Evolutionary conservation across 2,329 filamentous ascomycete species (phyloP), one percentile per base, ranked within the genome.

Genomic region (Fusarium sp.): DNA sequence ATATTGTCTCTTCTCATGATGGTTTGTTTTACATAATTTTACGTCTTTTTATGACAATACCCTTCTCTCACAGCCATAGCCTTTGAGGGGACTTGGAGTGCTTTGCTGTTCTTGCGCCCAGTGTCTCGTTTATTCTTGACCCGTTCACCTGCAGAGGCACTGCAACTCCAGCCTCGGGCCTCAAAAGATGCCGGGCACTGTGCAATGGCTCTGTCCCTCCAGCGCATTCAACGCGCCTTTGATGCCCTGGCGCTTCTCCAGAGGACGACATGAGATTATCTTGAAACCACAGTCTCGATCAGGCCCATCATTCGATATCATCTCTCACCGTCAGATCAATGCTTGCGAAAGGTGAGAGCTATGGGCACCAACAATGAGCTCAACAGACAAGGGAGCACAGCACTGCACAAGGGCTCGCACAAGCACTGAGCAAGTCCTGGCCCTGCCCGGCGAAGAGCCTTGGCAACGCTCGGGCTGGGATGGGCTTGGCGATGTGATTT

Each of bases 401-500:
- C 22, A 27, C 36, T 44, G 24, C 24, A 31, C 49, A 60, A 72
- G 71, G 71, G 71, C 65, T 51, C 33, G 38, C 68, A 71, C 61
- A 38, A 66, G 71, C 71, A 74, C 40, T 66, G 71, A 63, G 49
- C 71, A 66, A 66, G 29, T 72, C 62, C 65, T 74, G 69, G 71
- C 62, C 71, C 65, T 69, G 65, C 56, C 65, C 57, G 59, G 68
- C 40, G 40, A 62, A 5, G 40, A 20, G 69, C 69, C 72, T 74
- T 74, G 71, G 72, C 72, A 74, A 74, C 71, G 69, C 72, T 74
- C 69, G 69, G 72, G 71, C 72, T 59, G 36, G 44, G 46, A 57
- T 22, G 62, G 62, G 64, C 68, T 69, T 74, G 64, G 73, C 71
- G 44, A 72, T 70, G 61, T 70, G 59, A 49, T 73, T 33, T 74